Evolutionary conservation across 306 rosid genomes (phyloP).

Genomic region (Fagus sylvatica): DNA sequence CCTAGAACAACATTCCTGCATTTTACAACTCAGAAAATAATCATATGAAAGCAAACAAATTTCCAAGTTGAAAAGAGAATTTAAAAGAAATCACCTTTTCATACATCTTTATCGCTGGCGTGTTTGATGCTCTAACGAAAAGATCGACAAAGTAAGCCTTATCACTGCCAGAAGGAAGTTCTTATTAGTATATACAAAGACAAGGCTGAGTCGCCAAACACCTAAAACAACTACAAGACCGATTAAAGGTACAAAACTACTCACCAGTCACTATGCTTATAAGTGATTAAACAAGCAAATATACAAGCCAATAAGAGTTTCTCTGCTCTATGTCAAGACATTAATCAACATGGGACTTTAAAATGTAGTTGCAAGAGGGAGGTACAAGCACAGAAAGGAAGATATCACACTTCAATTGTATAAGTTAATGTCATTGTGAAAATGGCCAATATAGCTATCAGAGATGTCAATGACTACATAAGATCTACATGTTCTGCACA

Average conservation of each 20-base stretch:
- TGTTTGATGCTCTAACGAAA: slow-evolving; percentile 94
- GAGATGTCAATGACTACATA: not conserved
- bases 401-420: not conserved
- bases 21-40: not conserved
- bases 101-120: slow-evolving; percentile 98
- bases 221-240: not conserved
- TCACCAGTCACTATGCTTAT: not conserved
- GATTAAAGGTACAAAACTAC: not conserved
- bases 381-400: not conserved
- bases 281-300: not conserved
- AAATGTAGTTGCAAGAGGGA: not conserved
- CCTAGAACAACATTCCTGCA: not conserved
- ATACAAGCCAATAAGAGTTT: not conserved
- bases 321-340: not conserved
- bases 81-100: slow-evolving; percentile 66
- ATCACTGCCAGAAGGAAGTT: slow-evolving; percentile 57
- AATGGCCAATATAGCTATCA: not conserved
- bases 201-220: not conserved
- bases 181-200: not conserved
- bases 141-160: slow-evolving; percentile 95
- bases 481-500: not conserved
- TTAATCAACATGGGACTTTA: not conserved
- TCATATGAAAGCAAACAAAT: not conserved
- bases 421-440: not conserved
- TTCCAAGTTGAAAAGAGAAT: slow-evolving; percentile 1